These are phyloP conservation scores for Codiaeum variegatum DNA, from an alignment of 441 rosid genomes.

Conservation along the genomic window DNA sequence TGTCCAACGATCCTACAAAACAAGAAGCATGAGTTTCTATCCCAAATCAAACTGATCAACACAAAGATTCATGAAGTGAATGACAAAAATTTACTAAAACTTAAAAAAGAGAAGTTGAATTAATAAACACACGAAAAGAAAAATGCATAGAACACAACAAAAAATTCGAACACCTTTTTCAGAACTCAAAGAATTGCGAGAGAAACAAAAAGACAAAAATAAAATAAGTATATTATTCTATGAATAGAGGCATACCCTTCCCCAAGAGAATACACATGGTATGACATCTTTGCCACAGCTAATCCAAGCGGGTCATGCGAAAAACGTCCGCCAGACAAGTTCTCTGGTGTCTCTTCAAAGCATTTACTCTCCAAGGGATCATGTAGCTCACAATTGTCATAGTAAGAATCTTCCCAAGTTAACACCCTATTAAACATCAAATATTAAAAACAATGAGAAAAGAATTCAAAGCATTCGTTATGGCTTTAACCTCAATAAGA, in stretches of 20 bases:
- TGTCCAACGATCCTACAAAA: constrained; percentile 65
- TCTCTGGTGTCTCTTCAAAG: constrained; percentile 35
- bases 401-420: constrained; percentile 85
- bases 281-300: constrained; percentile 87
- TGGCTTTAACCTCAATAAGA: not conserved
- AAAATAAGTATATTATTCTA: constrained; percentile 14
- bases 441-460: not conserved
- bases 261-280: constrained; percentile 77
- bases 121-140: not conserved
- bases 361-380: constrained; percentile 35
- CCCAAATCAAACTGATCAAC: not conserved
- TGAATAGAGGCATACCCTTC: constrained; percentile 64
- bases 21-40: constrained; percentile 25
- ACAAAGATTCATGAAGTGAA: not conserved
- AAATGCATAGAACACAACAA: not conserved
- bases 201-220: not conserved
- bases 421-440: constrained; percentile 58
- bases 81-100: not conserved
- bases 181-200: not conserved
- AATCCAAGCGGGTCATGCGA: constrained; percentile 56
- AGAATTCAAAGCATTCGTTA: not conserved
- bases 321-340: constrained; percentile 34
- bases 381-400: constrained; percentile 41
- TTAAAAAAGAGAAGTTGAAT: not conserved
- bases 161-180: constrained; percentile 5